Conservation (phyloP, 306 rosid species). For the Quercus ilex region DNA sequence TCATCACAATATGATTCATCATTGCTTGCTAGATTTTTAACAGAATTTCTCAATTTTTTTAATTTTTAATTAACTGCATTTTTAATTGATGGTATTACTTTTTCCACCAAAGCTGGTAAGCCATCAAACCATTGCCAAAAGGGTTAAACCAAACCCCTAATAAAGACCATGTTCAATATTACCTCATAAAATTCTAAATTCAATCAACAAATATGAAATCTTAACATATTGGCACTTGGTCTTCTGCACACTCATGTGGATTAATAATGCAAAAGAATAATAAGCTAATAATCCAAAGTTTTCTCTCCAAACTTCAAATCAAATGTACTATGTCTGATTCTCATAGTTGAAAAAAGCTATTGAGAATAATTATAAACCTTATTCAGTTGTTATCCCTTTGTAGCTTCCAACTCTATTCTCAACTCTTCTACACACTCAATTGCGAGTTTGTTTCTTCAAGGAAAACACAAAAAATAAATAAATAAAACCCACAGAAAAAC, state of each 20-base stretch:
- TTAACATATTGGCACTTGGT: background rate
- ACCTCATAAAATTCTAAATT: background rate
- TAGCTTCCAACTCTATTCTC: background rate
- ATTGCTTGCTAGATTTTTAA: background rate
- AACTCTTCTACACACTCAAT: background rate
- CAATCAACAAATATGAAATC: background rate
- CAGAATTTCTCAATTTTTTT: too few relatives aligned
- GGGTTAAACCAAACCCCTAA: background rate
- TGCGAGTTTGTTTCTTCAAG: background rate
- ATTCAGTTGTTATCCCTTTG: background rate
- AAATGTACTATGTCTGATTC: background rate
- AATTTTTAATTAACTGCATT: too few relatives aligned
- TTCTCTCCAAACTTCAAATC: background rate
- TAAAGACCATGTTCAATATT: background rate
- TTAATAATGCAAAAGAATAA: background rate
- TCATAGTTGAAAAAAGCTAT: background rate
- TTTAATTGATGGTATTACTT: too few relatives aligned
- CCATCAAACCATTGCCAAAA: background rate
- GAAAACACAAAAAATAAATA: background rate
- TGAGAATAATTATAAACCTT: background rate
- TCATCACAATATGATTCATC: background rate
- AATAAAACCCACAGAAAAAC: background rate
- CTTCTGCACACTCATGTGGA: background rate
- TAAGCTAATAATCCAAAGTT: background rate
- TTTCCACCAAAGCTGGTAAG: background rate